These are phyloP conservation scores for Penicillium capsulatum DNA, from an alignment of 2,329 filamentous ascomycete species.

Conservation along the genomic window DNA sequence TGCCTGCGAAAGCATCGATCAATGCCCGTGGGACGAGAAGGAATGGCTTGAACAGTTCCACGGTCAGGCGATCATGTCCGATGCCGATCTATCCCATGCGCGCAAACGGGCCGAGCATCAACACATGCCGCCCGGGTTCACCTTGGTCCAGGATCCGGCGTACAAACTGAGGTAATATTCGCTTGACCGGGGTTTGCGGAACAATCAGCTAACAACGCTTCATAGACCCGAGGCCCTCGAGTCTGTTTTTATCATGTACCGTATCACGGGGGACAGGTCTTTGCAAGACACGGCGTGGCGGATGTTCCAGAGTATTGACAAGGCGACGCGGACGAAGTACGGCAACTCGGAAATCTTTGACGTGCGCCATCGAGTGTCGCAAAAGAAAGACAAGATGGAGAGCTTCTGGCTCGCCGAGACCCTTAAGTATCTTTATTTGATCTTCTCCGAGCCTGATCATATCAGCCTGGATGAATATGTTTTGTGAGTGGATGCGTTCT, in stretches of 20 bases:
- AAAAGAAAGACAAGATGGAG: slow-evolving; percentile 40
- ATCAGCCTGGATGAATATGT: slow-evolving; percentile 45
- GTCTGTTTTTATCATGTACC: slow-evolving; percentile 58
- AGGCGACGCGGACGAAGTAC: slow-evolving; percentile 41
- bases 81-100: slow-evolving; percentile 18
- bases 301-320: slow-evolving; percentile 49
- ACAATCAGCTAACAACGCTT: not conserved
- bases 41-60: slow-evolving; percentile 33
- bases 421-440: slow-evolving; percentile 45
- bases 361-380: slow-evolving; percentile 31
- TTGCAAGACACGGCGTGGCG: slow-evolving; percentile 47
- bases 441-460: slow-evolving; percentile 39
- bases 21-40: slow-evolving; percentile 54
- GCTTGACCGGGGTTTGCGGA: not conserved
- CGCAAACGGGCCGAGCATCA: slow-evolving; percentile 19
- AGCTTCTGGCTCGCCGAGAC: slow-evolving; percentile 47
- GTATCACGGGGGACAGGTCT: slow-evolving; percentile 53
- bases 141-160: slow-evolving; percentile 23
- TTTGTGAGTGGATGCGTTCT: slow-evolving; percentile 28
- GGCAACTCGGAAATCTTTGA: slow-evolving; percentile 44
- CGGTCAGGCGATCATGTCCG: slow-evolving; percentile 14
- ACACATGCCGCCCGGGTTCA: slow-evolving; percentile 28
- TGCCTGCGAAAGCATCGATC: slow-evolving; percentile 43
- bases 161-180: slow-evolving; percentile 30
- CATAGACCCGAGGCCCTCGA: slow-evolving; percentile 56